A percentile compares a stretch with the other conserved stretches of the same genome.
Evolutionary conservation across 2,329 filamentous ascomycete species (phyloP).

Genomic region (Metarhizium guizhouense): DNA sequence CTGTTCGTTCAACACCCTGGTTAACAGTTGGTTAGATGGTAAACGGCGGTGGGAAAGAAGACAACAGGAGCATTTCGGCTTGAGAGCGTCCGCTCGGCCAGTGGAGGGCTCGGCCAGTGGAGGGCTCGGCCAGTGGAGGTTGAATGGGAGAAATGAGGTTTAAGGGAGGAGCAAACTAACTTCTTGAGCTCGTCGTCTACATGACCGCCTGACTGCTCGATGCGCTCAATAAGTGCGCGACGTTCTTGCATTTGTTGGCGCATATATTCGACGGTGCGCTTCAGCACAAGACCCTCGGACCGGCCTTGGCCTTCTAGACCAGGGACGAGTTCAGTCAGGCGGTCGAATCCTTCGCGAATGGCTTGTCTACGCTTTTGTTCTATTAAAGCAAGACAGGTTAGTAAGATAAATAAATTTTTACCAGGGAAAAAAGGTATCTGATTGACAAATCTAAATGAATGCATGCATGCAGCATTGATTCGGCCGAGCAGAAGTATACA

Average conservation of each 20-base stretch:
- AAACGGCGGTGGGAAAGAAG: neutral
- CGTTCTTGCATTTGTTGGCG: slow-evolving; percentile 50
- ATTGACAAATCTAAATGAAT: neutral
- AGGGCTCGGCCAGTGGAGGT: neutral
- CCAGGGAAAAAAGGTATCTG: neutral
- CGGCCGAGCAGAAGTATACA: neutral
- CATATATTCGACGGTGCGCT: slow-evolving; percentile 59
- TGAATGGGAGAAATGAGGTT: neutral
- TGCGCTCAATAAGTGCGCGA: slow-evolving; percentile 44
- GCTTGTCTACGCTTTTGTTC: slow-evolving; percentile 43
- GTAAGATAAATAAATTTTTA: neutral
- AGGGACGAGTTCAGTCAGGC: slow-evolving; percentile 70
- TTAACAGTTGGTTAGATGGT: slow-evolving; percentile 1
- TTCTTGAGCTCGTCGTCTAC: slow-evolving; percentile 40
- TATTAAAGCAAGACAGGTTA: slow-evolving; percentile 8
- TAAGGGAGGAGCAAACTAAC: slow-evolving; percentile 17
- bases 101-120: too few species aligned
- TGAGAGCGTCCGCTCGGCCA: too few species aligned
- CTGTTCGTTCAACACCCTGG: slow-evolving; percentile 9
- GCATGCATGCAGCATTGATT: neutral
- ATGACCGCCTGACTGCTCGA: slow-evolving; percentile 49
- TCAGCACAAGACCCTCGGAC: slow-evolving; percentile 77
- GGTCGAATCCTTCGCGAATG: slow-evolving; percentile 77
- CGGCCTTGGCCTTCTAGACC: slow-evolving; percentile 75
- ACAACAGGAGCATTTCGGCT: too few species aligned